These are phyloP conservation scores for Lachancea cidri DNA, from an alignment of 805 yeast species.

Conservation along the genomic window DNA sequence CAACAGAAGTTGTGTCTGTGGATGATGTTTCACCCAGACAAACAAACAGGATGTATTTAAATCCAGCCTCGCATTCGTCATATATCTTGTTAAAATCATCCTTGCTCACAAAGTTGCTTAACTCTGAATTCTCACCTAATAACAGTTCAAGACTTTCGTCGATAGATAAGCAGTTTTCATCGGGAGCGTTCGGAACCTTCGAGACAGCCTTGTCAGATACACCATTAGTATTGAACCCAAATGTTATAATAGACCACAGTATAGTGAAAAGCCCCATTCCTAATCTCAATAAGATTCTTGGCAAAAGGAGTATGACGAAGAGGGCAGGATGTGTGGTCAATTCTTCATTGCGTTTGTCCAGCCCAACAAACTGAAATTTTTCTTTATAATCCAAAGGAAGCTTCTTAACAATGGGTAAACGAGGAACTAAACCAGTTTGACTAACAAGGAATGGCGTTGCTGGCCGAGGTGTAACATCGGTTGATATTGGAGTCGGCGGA, in stretches of 20 bases:
- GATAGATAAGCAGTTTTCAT: slow-evolving; percentile 9
- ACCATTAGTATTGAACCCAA: slow-evolving; percentile 16
- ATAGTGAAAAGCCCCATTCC: slow-evolving; percentile 17
- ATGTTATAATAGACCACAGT: slow-evolving; percentile 19
- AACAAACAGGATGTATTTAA: slow-evolving; percentile 50
- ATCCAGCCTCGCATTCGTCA: slow-evolving; percentile 34
- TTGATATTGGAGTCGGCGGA: slow-evolving; percentile 3
- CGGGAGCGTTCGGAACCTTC: slow-evolving; percentile 20
- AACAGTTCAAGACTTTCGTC: slow-evolving; percentile 22
- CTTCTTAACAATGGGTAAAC: slow-evolving; percentile 31
- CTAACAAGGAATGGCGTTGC: slow-evolving; percentile 4
- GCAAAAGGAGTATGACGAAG: slow-evolving; percentile 50
- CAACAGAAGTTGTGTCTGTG: slow-evolving; percentile 24
- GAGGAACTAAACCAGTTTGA: slow-evolving; percentile 16
- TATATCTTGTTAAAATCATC: slow-evolving; percentile 41
- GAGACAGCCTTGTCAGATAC: slow-evolving; percentile 10
- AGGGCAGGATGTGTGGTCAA: slow-evolving; percentile 36
- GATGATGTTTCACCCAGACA: slow-evolving; percentile 42
- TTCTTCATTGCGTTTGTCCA: slow-evolving; percentile 13
- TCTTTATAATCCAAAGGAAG: slow-evolving; percentile 29
- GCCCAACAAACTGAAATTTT: slow-evolving; percentile 22
- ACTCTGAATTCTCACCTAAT: slow-evolving; percentile 5
- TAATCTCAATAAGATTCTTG: slow-evolving; percentile 37
- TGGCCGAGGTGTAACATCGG: not conserved
- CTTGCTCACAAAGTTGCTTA: slow-evolving; percentile 7